A percentile compares a stretch with the other conserved stretches of the same genome.
phyloP scores from a whole-genome alignment of 257 asterid genomes.

The Cinchona pubescens region DNA sequence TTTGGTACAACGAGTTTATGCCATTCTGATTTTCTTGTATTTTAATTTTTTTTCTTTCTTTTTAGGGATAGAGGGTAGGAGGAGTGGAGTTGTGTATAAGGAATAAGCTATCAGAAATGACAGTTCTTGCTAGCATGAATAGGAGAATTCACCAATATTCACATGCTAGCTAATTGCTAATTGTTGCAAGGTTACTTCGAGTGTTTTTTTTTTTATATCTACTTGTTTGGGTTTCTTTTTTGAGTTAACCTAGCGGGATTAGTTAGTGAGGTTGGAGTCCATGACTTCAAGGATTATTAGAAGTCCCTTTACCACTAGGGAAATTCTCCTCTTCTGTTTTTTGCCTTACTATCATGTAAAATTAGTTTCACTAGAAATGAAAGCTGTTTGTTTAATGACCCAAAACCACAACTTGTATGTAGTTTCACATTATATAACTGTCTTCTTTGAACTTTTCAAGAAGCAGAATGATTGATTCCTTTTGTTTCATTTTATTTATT shows the following conservation, averaged over 20 bases:
- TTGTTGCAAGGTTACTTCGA: no score
- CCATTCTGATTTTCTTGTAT: no score
- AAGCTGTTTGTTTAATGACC: no score
- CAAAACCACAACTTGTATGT: background rate
- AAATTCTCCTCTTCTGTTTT: background rate
- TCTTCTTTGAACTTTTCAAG: background rate
- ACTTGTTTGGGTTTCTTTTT: background rate
- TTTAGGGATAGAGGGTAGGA: background rate
- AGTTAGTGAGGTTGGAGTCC: background rate
- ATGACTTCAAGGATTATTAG: background rate
- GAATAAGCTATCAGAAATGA: no score
- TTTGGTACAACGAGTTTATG: no score
- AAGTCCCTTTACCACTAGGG: background rate
- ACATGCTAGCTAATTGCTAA: background rate
- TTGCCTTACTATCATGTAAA: background rate
- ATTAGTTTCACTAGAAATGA: background rate
- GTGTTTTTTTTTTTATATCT: background rate
- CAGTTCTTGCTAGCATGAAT: background rate
- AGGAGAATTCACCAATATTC: no score
- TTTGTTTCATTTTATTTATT: constrained; percentile 5
- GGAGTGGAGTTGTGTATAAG: no score
- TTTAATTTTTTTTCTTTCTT: background rate
- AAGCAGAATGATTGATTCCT: constrained; percentile 3
- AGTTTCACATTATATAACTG: background rate
- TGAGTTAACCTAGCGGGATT: background rate